A percentile compares a stretch with the other conserved stretches of the same genome.
Evolutionary conservation across 2,329 filamentous ascomycete species (phyloP).

Genomic region (Beauveria sp.): DNA sequence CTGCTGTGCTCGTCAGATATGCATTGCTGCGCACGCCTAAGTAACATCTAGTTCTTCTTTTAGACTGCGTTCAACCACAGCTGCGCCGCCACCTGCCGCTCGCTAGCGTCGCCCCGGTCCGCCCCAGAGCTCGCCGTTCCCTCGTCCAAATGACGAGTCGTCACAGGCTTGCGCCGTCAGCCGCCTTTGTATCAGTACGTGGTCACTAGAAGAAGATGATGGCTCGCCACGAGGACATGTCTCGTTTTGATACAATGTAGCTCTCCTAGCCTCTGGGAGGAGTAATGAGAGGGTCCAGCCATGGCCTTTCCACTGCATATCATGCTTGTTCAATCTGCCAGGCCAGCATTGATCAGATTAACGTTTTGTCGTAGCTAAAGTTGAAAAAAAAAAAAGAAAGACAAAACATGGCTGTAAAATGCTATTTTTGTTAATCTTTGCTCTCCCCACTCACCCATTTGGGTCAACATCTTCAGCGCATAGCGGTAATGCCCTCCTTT

Average conservation of each 20-base stretch:
- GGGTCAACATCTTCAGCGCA: neutral
- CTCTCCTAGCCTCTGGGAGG: too few relatives aligned
- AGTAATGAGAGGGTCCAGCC: too few relatives aligned
- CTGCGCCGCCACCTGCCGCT: neutral
- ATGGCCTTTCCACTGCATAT: neutral
- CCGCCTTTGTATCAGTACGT: neutral
- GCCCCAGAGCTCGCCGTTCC: neutral
- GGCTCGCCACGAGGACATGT: neutral
- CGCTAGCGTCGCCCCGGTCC: neutral
- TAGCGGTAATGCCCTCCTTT: neutral
- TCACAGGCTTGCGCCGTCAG: conserved; percentile 1
- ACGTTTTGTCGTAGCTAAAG: too few relatives aligned
- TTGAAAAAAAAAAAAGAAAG: too few relatives aligned
- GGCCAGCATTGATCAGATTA: too few relatives aligned
- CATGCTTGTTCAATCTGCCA: neutral
- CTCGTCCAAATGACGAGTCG: neutral
- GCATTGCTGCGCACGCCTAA: neutral
- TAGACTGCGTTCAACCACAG: neutral
- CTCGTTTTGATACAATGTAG: neutral
- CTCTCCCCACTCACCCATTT: too few relatives aligned
- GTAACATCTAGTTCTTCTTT: neutral
- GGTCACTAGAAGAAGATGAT: neutral
- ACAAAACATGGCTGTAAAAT: too few relatives aligned
- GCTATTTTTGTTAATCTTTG: too few relatives aligned
- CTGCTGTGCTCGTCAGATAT: neutral